Base-by-base conservation (phyloP, 2,329 filamentous ascomycete species). In the Aspergillus brunneoviolaceus region DNA sequence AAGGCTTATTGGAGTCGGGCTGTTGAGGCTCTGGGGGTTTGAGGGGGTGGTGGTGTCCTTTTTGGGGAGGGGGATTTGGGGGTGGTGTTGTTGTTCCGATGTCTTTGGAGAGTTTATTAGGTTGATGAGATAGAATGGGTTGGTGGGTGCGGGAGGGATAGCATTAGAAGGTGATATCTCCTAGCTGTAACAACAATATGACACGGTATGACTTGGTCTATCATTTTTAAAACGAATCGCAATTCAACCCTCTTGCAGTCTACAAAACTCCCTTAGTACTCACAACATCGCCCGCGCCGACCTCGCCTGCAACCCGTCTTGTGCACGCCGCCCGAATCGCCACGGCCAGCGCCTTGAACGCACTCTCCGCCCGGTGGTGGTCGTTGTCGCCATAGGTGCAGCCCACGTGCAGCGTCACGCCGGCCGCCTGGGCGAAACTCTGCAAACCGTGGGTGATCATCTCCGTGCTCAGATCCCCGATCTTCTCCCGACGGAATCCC, bases 391-490 rank as follows among this genome's bases (percentile, higher is more conserved):
- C 95, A 64, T 92, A 86, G 59, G 96, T 79, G 78, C 91, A 96
- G 79, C 97, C 92, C 60, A 99, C 91, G 80, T 99, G 95, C 72
- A 98, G 80, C n/a, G 95, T 99, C 56, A 97, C 84, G 27, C 92
- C 89, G 3, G 92, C 92, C 10, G 87, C 91, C 80, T 96, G 90
- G 48, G 94, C 93, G 78, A 97, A 99, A 80, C 90, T 95, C 82
- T 96, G 87, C 73, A 99, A 77, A 68, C 93, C 96, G 81, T 99
- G 95, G 50, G 94, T 93, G 48, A 99, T 87, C 95, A 99, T 99
- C 84, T 99, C 94, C 70, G 87, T 90, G 81, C 89, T 94, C 67
- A 99, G 81, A 73, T 95, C 91, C 59, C 95, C 95, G 71, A 99
- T 91, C 84, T 91, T 96, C 82, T 98, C 95, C 63, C 95, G 87